A percentile compares a stretch with the other conserved stretches of the same genome.
Conservation (phyloP, 495 filamentous ascomycete genomes). For the Hypomontagnella monticulosa region DNA sequence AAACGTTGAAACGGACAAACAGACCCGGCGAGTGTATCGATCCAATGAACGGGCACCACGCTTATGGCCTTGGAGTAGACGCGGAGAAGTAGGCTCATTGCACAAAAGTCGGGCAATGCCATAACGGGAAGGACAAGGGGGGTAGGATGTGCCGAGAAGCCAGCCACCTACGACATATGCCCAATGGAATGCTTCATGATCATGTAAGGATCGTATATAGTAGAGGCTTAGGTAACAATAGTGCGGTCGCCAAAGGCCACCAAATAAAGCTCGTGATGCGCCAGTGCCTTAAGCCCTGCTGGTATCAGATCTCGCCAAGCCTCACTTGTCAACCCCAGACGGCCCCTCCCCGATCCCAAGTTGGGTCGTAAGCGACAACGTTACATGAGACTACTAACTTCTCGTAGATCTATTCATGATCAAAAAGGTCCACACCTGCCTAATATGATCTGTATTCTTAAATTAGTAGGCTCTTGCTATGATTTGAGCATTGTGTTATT, state of each 20-base stretch:
- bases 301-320: slow-evolving; percentile 29
- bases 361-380: slow-evolving; percentile 19
- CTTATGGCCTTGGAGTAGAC: slow-evolving; percentile 5
- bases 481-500: slow-evolving; percentile 5
- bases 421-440: slow-evolving; percentile 21
- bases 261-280: slow-evolving; percentile 14
- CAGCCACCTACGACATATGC: background rate
- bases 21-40: background rate
- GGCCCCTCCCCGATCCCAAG: background rate
- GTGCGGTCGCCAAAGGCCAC: background rate
- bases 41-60: slow-evolving; percentile 34
- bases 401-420: slow-evolving; percentile 6
- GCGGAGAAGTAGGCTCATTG: background rate
- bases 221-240: slow-evolving; percentile 3
- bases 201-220: slow-evolving; percentile 9
- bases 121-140: slow-evolving; percentile 17
- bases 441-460: slow-evolving; percentile 3
- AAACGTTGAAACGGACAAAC: slow-evolving; percentile 7
- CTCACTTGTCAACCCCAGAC: slow-evolving; percentile 18
- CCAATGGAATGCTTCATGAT: slow-evolving; percentile 13
- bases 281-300: slow-evolving; percentile 17
- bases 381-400: slow-evolving; percentile 23
- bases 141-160: slow-evolving; percentile 13
- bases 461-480: background rate
- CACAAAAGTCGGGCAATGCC: slow-evolving; percentile 7